Conservation (phyloP, 202 grass and related monocot species). For the Dendrocalamus latiflorus region DNA sequence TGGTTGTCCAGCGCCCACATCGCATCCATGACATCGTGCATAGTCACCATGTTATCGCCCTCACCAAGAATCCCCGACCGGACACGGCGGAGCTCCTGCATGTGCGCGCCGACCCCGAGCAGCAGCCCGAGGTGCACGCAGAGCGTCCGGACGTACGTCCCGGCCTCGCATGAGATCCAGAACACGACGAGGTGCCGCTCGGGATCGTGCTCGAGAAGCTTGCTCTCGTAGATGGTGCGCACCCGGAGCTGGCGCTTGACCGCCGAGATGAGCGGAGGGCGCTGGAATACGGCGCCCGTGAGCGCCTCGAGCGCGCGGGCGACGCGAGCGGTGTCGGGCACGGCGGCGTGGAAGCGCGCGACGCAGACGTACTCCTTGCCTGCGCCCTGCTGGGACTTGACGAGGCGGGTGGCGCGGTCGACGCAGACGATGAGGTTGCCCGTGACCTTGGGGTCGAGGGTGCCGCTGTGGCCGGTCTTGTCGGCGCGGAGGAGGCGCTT, state of each 20-base stretch:
- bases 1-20: background rate
- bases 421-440: too few relatives aligned
- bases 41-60: background rate
- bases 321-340: conserved; percentile 40
- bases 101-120: conserved; percentile 55
- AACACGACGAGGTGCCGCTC: conserved; percentile 48
- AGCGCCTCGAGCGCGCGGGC: conserved; percentile 53
- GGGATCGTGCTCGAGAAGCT: conserved; percentile 52
- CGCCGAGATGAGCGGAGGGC: conserved; percentile 56
- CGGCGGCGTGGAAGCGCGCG: conserved; percentile 48
- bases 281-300: conserved; percentile 61
- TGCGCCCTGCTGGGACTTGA: conserved; percentile 65
- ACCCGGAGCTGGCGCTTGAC: conserved; percentile 62
- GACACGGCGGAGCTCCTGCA: conserved; percentile 65
- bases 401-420: too few relatives aligned
- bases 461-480: too few relatives aligned
- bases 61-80: conserved; percentile 55
- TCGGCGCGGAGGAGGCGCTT: too few relatives aligned
- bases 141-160: conserved; percentile 55
- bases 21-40: background rate
- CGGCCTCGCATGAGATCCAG: conserved; percentile 63
- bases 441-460: too few relatives aligned
- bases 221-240: conserved; percentile 55
- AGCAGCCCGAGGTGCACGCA: conserved; percentile 54
- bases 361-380: too few relatives aligned